Percentiles rank a stretch among this genome's conserved stretches.
Evolutionary conservation across 1,284 basidiomycete species (phyloP).

Genomic region (Pseudozyma pruni): DNA sequence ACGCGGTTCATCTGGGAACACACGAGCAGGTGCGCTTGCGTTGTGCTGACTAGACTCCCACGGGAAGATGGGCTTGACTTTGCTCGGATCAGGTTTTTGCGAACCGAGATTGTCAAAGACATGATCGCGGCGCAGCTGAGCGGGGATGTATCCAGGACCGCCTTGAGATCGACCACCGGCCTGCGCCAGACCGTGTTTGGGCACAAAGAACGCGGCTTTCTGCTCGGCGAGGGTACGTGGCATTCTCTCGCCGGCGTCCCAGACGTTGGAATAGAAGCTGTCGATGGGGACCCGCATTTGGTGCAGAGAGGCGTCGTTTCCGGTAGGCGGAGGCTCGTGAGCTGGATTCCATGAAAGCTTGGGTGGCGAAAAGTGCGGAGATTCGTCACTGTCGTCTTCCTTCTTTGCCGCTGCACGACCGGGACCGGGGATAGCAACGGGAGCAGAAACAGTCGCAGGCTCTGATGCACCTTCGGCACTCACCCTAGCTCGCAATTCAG

Average conservation of each 20-base stretch:
- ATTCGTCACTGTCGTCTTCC: conserved; percentile 21
- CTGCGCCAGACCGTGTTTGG: conserved; percentile 48
- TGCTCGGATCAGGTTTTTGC: conserved; percentile 76
- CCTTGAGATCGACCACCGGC: conserved; percentile 24
- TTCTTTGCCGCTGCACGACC: not conserved
- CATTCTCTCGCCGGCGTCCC: conserved; percentile 68
- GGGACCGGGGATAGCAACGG: conserved; percentile 14
- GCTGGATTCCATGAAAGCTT: conserved; percentile 70
- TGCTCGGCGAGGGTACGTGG: conserved; percentile 45
- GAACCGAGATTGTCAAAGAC: conserved; percentile 69
- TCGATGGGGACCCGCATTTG: conserved; percentile 70
- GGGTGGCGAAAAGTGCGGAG: conserved; percentile 54
- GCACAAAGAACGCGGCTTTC: conserved; percentile 72
- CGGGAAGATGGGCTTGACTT: conserved; percentile 86
- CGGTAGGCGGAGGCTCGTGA: conserved; percentile 69
- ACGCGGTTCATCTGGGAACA: conserved; percentile 58
- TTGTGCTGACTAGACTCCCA: conserved; percentile 80
- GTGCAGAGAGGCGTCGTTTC: conserved; percentile 61
- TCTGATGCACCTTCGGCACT: not conserved
- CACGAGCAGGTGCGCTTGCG: conserved; percentile 24
- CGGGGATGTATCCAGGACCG: conserved; percentile 68
- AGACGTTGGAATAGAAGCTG: conserved; percentile 70
- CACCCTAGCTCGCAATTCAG: conserved; percentile 13
- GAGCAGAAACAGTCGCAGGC: conserved; percentile 6
- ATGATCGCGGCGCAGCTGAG: conserved; percentile 74